A percentile compares a stretch with the other conserved stretches of the same genome.
phyloP scores from a whole-genome alignment of 2,329 filamentous ascomycete species.

The Clonostachys sp. region DNA sequence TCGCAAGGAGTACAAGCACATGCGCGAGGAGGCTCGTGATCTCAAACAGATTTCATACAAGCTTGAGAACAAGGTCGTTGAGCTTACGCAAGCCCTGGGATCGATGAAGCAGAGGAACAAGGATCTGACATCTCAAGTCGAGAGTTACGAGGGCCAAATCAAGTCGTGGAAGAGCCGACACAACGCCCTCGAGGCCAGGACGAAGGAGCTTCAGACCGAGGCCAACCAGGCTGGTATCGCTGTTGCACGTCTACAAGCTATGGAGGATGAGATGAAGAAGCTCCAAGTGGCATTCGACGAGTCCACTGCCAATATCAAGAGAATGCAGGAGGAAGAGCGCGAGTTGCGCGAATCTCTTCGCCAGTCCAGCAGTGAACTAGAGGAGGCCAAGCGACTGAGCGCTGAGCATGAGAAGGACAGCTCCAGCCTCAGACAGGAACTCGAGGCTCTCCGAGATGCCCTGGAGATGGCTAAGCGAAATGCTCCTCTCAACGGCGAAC shows the following conservation, averaged over 20 bases:
- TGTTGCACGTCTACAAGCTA: slow-evolving; percentile 79
- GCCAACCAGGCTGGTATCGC: slow-evolving; percentile 97
- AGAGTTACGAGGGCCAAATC: slow-evolving; percentile 94
- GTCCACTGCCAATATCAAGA: slow-evolving; percentile 83
- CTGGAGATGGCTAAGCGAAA: slow-evolving; percentile 80
- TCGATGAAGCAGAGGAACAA: slow-evolving; percentile 95
- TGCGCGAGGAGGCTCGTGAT: slow-evolving; percentile 94
- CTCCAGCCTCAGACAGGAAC: slow-evolving; percentile 76
- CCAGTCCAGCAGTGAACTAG: slow-evolving; percentile 74
- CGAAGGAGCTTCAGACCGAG: slow-evolving; percentile 92
- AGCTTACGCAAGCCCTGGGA: slow-evolving; percentile 90
- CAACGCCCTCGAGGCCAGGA: slow-evolving; percentile 81
- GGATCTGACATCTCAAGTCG: slow-evolving; percentile 77
- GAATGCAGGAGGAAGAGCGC: slow-evolving; percentile 91
- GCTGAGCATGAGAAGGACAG: slow-evolving; percentile 81
- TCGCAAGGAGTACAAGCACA: slow-evolving; percentile 78
- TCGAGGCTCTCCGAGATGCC: slow-evolving; percentile 87
- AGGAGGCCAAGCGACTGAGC: slow-evolving; percentile 70
- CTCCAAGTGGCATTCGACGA: slow-evolving; percentile 87
- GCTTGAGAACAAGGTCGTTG: slow-evolving; percentile 98
- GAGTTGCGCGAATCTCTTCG: slow-evolving; percentile 79
- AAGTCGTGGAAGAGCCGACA: slow-evolving; percentile 94
- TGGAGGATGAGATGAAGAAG: slow-evolving; percentile 95
- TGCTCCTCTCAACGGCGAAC: slow-evolving; percentile 66
- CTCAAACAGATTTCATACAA: slow-evolving; percentile 99